Evolutionary conservation across 805 yeast species (phyloP), one percentile per base, ranked within the genome.

Genomic region (Nakazawaea sp.): DNA sequence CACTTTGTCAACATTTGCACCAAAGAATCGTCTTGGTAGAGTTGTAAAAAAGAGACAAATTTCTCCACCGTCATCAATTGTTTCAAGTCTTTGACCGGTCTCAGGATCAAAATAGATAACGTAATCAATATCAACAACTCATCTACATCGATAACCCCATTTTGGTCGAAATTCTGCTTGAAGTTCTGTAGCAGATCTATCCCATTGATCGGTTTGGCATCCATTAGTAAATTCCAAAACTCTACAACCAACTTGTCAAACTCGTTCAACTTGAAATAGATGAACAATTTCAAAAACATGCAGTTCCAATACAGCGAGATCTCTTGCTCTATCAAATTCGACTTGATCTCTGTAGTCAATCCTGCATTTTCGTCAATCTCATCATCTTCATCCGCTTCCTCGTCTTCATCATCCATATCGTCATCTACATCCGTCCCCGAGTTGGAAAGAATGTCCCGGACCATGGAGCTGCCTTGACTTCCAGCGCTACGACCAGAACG

Each of bases 261-360:
- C 21, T 37, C 27, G 27, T 32, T 37, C 29, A 37, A 21, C 13
- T 27, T 32, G 21, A 27, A 37, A 27, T 32, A 18, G 17, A 37
- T 17, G n/a, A 16, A 21, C 19, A 37, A 27, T 17, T 10, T 31
- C 16, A 32, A 15, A 21, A 32, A 31, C 1, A 8, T 10, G 17
- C 40, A 37, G 27, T 27, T 37, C 40, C 40, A 37, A 28, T 32
- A 37, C 16, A 23, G 19, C 6, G 10, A 25, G 8, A 37, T 27
- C 18, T 37, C 40, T 4, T 32, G 4, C 15, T 21, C 32, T 11
- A 37, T 15, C 11, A 26, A 31, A 23, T 10, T 24, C 23, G 29
- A 26, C 7, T 12, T 8, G 8, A 7, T 12, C 19, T 28, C 31
- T 5, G 10, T 15, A 6, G 6, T 5, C 19, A 15, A 5, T 11